Evolutionary conservation across 78 protist genomes (phyloP), one percentile per base, ranked within the genome.

Genomic region (Dictyostelium intermedium): DNA sequence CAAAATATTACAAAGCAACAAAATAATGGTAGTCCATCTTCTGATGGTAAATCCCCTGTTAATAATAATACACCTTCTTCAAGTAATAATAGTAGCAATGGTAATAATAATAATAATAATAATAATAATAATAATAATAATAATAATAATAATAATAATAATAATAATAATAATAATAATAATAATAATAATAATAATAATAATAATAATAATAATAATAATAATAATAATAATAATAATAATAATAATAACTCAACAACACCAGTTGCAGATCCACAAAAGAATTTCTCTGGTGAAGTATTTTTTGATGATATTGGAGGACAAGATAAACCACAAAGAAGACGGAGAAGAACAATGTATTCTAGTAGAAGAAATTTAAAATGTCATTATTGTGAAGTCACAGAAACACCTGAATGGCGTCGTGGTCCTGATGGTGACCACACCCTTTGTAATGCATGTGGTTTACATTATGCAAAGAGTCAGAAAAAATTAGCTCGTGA

Each of bases 351-450:
- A 83, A 78, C 85, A 13, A 86, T 92, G 35, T 92, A 92, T 86
- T 78, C 95, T 13, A 39, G 83, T 0, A 92, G 79, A 76, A 41
- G 95, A n/a, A 92, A 92, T 83, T 53, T 92, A 25, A 74, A 83
- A 41, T 92, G 95, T 83, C 95, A 92, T 43, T 83, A 41, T 41
- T 92, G 95, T 53, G 82, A 85, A 30, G 95, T 83, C 11, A 92
- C 95, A 0, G 95, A 92, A 86, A 92, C 95, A 25, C 95, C 95
- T 11, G 95, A 92, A 37, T 92, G 95, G 95, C n/a, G 95, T 32
- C 27, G 95, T 66, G 95, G 95, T 13, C 95, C 95, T 6, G 78
- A 84, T 34, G 95, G 95, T 30, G 95, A 92, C 27, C 95, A 92
- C 25, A 92, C 95, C 10, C 60, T 77, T 11, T 92, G 91, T 76